Conservation (phyloP, 331 rosid genomes). For the Saraca asoca region DNA sequence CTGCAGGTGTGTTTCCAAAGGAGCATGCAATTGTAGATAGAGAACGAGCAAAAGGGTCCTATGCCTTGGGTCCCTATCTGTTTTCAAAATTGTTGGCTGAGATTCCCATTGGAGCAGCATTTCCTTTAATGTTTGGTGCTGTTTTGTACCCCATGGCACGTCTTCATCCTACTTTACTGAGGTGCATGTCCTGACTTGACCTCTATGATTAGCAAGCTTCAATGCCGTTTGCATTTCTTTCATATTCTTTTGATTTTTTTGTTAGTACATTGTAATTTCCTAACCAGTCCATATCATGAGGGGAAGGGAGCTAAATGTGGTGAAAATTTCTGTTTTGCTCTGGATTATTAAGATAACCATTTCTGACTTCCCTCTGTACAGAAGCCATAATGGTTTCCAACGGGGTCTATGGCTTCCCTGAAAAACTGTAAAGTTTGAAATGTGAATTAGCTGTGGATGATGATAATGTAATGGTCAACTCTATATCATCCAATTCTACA, state of each 20-base stretch:
- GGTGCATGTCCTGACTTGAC: slow-evolving; percentile 46
- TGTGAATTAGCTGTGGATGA: slow-evolving; percentile 14
- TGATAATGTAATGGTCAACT: background rate
- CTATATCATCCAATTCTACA: background rate
- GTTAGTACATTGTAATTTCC: slow-evolving; percentile 16
- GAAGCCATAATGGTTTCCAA: slow-evolving; percentile 12
- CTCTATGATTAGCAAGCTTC: slow-evolving; percentile 26
- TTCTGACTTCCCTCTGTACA: background rate
- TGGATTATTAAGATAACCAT: background rate
- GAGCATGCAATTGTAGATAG: slow-evolving; percentile 90
- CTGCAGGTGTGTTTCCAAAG: slow-evolving; percentile 83
- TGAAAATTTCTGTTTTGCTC: background rate
- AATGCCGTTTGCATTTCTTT: slow-evolving; percentile 16
- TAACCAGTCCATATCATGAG: background rate
- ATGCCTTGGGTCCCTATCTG: slow-evolving; percentile 82
- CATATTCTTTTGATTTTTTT: slow-evolving; percentile 3
- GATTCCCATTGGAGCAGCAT: slow-evolving; percentile 86
- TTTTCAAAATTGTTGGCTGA: slow-evolving; percentile 90
- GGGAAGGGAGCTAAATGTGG: background rate
- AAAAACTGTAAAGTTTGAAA: background rate
- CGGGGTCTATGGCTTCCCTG: background rate
- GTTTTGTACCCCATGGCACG: slow-evolving; percentile 95
- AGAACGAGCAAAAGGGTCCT: slow-evolving; percentile 87
- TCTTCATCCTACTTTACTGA: slow-evolving; percentile 78
- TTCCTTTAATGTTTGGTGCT: slow-evolving; percentile 87